phyloP scores from a whole-genome alignment of 768 basidiomycete genomes.

The Lepiota brunneoincarnata region DNA sequence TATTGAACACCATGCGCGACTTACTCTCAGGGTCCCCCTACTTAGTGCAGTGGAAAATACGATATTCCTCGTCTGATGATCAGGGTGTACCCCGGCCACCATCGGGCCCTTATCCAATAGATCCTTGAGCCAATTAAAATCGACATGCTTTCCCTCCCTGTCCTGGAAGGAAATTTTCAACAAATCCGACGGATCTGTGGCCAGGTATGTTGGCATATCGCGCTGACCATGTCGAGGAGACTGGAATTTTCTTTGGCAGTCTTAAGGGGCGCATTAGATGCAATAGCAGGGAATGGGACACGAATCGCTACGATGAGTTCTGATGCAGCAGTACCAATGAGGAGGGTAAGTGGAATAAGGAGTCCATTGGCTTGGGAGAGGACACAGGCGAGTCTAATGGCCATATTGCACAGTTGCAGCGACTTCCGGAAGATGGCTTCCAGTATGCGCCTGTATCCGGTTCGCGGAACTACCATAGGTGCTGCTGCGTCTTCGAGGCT shows the following conservation, averaged over 20 bases:
- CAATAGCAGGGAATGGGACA: not conserved
- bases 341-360: constrained; percentile 5
- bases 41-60: not conserved
- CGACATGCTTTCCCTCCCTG: not conserved
- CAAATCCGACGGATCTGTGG: constrained; percentile 1
- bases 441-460: constrained; percentile 1
- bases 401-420: constrained; percentile 1
- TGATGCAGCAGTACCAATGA: constrained; percentile 3
- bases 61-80: not conserved
- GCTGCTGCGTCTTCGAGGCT: constrained; percentile 8
- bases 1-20: not conserved
- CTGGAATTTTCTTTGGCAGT: not conserved
- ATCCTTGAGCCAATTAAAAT: not conserved
- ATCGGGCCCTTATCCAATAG: not conserved
- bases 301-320: constrained; percentile 1
- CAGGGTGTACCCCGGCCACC: constrained; percentile 3
- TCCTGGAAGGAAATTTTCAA: not conserved
- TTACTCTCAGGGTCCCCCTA: not conserved
- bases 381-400: not conserved
- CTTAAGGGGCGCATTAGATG: not conserved
- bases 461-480: not conserved
- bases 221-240: constrained; percentile 5
- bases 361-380: not conserved
- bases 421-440: not conserved
- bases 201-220: constrained; percentile 2